Conservation (phyloP, 495 filamentous ascomycete species). For the Entonaema liquescens region DNA sequence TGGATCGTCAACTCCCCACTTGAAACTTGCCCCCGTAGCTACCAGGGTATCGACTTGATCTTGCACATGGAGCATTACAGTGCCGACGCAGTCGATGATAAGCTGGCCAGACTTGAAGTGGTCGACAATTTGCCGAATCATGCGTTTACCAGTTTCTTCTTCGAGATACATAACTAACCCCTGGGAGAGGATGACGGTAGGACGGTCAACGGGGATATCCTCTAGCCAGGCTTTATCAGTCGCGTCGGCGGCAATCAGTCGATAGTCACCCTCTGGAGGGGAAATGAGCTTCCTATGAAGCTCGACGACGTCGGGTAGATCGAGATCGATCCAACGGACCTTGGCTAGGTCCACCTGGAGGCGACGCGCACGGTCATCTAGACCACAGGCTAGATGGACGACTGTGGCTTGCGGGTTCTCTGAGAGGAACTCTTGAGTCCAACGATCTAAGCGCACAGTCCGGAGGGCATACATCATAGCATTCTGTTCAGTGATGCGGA, state of each 20-base stretch:
- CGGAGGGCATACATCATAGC: slow-evolving; percentile 21
- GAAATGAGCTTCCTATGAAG: slow-evolving; percentile 34
- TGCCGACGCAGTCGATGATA: slow-evolving; percentile 35
- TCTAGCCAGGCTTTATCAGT: slow-evolving; percentile 36
- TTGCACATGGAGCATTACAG: slow-evolving; percentile 22
- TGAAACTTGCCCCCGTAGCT: slow-evolving; percentile 30
- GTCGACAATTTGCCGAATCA: slow-evolving; percentile 32
- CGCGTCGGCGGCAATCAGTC: slow-evolving; percentile 24
- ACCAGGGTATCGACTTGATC: slow-evolving; percentile 9
- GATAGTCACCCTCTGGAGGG: slow-evolving; percentile 35
- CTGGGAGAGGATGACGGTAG: slow-evolving; percentile 36
- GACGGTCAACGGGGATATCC: slow-evolving; percentile 35
- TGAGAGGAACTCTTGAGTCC: slow-evolving; percentile 35
- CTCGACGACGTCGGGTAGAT: slow-evolving; percentile 38
- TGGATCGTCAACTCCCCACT: slow-evolving; percentile 38
- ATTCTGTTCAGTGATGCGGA: slow-evolving; percentile 17
- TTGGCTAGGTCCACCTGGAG: slow-evolving; percentile 28
- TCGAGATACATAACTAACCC: slow-evolving; percentile 43
- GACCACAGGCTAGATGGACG: slow-evolving; percentile 42
- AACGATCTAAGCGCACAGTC: slow-evolving; percentile 24
- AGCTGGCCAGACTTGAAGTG: slow-evolving; percentile 42
- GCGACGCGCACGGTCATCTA: slow-evolving; percentile 39
- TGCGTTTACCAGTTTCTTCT: slow-evolving; percentile 25
- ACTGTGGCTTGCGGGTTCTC: slow-evolving; percentile 35
- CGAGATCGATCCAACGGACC: slow-evolving; percentile 42